phyloP scores from a whole-genome alignment of 202 grass and related monocot genomes.

The Saccharum hybrid region DNA sequence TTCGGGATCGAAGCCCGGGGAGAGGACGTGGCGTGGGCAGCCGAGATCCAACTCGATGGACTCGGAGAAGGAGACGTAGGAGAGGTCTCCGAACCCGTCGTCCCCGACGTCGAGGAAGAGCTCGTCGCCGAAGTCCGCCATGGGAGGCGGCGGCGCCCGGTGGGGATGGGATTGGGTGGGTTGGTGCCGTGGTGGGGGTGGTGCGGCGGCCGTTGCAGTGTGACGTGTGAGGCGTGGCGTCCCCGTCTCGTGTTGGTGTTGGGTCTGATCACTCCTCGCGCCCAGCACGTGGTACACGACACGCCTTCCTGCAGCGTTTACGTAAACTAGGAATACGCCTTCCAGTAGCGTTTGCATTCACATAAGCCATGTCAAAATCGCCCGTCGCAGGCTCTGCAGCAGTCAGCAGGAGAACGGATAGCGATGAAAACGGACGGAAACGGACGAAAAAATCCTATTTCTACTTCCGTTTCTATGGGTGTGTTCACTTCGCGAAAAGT shows the following conservation, averaged over 20 bases:
- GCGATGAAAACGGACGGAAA: too few species aligned
- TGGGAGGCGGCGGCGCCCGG: constrained; percentile 13
- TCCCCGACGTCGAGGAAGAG: constrained; percentile 56
- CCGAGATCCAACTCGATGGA: constrained; percentile 39
- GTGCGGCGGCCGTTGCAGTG: constrained; percentile 23
- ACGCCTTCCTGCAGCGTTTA: not conserved
- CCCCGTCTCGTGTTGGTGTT: constrained; percentile 42
- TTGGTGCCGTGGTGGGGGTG: not conserved
- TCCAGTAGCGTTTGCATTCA: not conserved
- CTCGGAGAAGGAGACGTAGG: constrained; percentile 44
- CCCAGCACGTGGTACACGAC: rapidly evolving
- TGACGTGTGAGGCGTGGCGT: constrained; percentile 39
- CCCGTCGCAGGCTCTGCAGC: not conserved
- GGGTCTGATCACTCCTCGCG: not conserved
- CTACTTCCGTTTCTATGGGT: too few species aligned
- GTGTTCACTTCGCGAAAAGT: too few species aligned
- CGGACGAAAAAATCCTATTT: too few species aligned
- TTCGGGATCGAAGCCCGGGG: constrained; percentile 39
- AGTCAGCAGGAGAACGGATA: not conserved
- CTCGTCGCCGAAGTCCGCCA: constrained; percentile 50
- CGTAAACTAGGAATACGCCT: not conserved
- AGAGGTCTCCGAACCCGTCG: constrained; percentile 16
- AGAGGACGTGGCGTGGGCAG: constrained; percentile 12
- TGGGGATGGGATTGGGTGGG: not conserved
- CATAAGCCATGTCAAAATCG: not conserved